These are phyloP conservation scores for Saccharomycopsis sp. DNA, from an alignment of 805 yeast genomes.

Conservation along the genomic window DNA sequence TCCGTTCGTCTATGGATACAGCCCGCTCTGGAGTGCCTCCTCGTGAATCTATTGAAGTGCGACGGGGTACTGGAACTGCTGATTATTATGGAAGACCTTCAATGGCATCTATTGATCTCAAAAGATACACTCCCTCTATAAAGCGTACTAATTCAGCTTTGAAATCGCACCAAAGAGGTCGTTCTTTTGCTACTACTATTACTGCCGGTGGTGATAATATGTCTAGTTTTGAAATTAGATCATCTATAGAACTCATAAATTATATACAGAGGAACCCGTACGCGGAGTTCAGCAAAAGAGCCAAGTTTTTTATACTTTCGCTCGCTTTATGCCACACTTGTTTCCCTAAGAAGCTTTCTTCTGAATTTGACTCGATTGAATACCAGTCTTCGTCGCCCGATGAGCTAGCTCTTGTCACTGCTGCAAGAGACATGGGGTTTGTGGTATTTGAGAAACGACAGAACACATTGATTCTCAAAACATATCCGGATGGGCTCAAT, in stretches of 20 bases:
- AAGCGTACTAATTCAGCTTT: too few relatives aligned
- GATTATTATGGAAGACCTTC: slow-evolving; percentile 50
- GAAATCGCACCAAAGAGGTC: too few relatives aligned
- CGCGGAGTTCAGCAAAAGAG: slow-evolving; percentile 60
- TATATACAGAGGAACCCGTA: slow-evolving; percentile 70
- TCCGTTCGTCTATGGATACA: slow-evolving; percentile 1
- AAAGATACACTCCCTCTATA: not conserved
- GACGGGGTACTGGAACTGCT: slow-evolving; percentile 34
- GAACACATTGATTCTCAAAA: slow-evolving; percentile 54
- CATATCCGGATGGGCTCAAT: slow-evolving; percentile 80
- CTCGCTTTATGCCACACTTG: slow-evolving; percentile 89
- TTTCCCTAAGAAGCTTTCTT: slow-evolving; percentile 51
- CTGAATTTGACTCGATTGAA: slow-evolving; percentile 32
- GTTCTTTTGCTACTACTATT: slow-evolving; percentile 35
- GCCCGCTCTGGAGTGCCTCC: slow-evolving; percentile 5
- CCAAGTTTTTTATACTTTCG: slow-evolving; percentile 71
- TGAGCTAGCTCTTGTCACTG: slow-evolving; percentile 86
- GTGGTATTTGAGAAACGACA: slow-evolving; percentile 68
- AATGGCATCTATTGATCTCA: slow-evolving; percentile 38
- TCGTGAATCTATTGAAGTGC: slow-evolving; percentile 35
- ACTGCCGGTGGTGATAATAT: slow-evolving; percentile 43
- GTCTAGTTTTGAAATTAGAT: slow-evolving; percentile 37
- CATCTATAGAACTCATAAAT: slow-evolving; percentile 60
- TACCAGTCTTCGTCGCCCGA: slow-evolving; percentile 97
- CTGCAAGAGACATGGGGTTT: slow-evolving; percentile 93